Base-by-base conservation (phyloP, 176 grass and related monocot species). In the Thinopyrum elongatum region DNA sequence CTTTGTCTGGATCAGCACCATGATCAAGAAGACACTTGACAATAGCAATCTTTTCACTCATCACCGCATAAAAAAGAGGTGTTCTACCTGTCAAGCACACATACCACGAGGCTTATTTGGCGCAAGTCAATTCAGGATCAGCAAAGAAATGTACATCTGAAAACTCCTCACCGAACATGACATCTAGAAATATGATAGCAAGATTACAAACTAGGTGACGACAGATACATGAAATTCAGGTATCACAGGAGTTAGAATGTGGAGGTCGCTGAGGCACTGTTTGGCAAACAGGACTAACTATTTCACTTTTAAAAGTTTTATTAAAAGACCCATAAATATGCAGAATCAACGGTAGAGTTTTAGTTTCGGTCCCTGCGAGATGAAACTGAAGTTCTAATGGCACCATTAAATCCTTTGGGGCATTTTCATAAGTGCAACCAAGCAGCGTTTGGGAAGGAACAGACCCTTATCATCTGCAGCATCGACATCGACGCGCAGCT, bases 401-500 rank as follows among this genome's bases (percentile, higher is more conserved):
- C 30, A 63, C 14, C 55, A 27, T 10, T 15, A 68, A 3, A 7
- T 19, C 2, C 49, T 53, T 53, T 6, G 2, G 15, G 49, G 49
- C 49, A 53, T 53, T 53, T 7, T 53, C 15, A 19, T 53, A 53
- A 8, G 26, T 31, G 23, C 79, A 31, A 53, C 42, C 22, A 51
- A 34, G 6, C 47, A 66, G 21, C 62, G 46, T 49, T 21, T 33
- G 3, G 49, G 26, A 9, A 82, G 64, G n/a, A 55, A 84, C 38
- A 3, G 13, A 69, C 83, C 83, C 15, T 39, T 3, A 12, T 85
- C 31, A 21, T 78, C 74, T 10, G 64, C 74, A 25, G 44, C 14
- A 63, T 85, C 25, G 46, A 85, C 83, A 16, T 67, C 74, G 13
- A 85, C 83, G n/a, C 46, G 62, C 42, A 85, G 62, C 74, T 0